These are phyloP conservation scores for Scheffersomyces segobiensis DNA, from an alignment of 1,139 yeast species.

Conservation along the genomic window DNA sequence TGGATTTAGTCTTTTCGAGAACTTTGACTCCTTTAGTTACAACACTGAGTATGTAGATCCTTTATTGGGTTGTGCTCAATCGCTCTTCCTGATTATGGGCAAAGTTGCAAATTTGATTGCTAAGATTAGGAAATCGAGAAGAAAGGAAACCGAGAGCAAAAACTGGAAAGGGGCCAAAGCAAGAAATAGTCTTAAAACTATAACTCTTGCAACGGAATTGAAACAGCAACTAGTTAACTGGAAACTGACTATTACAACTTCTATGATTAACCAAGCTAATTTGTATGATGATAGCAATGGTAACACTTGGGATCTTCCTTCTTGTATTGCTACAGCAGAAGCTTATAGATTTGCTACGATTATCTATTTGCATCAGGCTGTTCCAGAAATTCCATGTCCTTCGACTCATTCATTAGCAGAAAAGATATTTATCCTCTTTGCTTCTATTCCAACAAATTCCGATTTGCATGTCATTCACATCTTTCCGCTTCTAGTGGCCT, in stretches of 20 bases:
- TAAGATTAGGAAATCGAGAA: conserved; percentile 39
- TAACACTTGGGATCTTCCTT: conserved; percentile 52
- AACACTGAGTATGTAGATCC: conserved; percentile 56
- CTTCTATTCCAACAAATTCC: conserved; percentile 63
- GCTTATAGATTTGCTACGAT: conserved; percentile 62
- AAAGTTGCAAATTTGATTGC: conserved; percentile 58
- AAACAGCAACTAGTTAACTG: conserved; percentile 53
- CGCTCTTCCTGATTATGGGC: conserved; percentile 62
- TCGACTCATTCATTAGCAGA: conserved; percentile 59
- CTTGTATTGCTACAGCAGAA: conserved; percentile 69
- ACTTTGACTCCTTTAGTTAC: conserved; percentile 28
- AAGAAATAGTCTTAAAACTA: conserved; percentile 46
- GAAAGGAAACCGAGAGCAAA: conserved; percentile 2
- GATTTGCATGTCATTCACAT: conserved; percentile 59
- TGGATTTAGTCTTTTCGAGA: conserved; percentile 27
- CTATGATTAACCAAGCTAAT: conserved; percentile 32
- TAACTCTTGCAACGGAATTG: conserved; percentile 56
- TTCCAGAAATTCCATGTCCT: conserved; percentile 63
- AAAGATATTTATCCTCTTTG: conserved; percentile 57
- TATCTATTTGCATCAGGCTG: conserved; percentile 64
- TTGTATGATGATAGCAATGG: conserved; percentile 23
- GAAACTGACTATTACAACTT: conserved; percentile 49
- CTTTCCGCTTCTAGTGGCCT: conserved; percentile 61
- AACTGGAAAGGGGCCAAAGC: conserved; percentile 1
- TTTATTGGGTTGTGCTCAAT: conserved; percentile 64